phyloP scores from a whole-genome alignment of 352 stramenopile species.

The Globisporangium cederbergense region DNA sequence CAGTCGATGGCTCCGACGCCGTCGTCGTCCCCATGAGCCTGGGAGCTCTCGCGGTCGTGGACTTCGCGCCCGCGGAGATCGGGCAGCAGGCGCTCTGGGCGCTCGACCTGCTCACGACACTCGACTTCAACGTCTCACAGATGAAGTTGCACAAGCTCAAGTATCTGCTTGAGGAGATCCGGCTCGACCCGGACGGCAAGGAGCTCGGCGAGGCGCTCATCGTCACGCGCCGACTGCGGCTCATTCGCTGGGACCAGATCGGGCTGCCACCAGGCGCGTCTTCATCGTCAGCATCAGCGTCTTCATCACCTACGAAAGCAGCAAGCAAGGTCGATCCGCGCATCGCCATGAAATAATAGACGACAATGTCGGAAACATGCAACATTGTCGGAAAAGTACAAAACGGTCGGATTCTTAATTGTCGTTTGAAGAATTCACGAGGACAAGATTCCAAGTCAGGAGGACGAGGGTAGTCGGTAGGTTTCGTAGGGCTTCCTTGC shows the following conservation, averaged over 20 bases:
- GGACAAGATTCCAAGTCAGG: too few relatives aligned
- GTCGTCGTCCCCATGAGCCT: conserved; percentile 25
- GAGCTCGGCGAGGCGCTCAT: conserved; percentile 55
- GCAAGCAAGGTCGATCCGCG: background rate
- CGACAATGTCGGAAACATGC: too few relatives aligned
- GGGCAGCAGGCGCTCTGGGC: conserved; percentile 70
- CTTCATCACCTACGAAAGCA: conserved; percentile 22
- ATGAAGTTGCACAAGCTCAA: conserved; percentile 75
- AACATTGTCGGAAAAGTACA: background rate
- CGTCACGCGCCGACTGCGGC: conserved; percentile 52
- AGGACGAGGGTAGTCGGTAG: too few relatives aligned
- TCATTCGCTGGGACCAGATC: conserved; percentile 67
- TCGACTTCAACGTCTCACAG: conserved; percentile 66
- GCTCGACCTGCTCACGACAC: conserved; percentile 56
- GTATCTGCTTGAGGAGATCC: conserved; percentile 72
- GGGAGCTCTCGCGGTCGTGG: conserved; percentile 43
- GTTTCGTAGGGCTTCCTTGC: too few relatives aligned
- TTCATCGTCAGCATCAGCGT: background rate
- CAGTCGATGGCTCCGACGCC: conserved; percentile 24
- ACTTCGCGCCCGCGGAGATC: conserved; percentile 65
- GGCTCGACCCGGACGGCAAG: conserved; percentile 50
- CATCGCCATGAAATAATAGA: background rate
- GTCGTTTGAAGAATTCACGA: too few relatives aligned
- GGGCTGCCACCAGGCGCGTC: conserved; percentile 13
- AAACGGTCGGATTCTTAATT: background rate